Evolutionary conservation across 306 rosid genomes (phyloP).

Genomic region (Ziziphus jujuba): DNA sequence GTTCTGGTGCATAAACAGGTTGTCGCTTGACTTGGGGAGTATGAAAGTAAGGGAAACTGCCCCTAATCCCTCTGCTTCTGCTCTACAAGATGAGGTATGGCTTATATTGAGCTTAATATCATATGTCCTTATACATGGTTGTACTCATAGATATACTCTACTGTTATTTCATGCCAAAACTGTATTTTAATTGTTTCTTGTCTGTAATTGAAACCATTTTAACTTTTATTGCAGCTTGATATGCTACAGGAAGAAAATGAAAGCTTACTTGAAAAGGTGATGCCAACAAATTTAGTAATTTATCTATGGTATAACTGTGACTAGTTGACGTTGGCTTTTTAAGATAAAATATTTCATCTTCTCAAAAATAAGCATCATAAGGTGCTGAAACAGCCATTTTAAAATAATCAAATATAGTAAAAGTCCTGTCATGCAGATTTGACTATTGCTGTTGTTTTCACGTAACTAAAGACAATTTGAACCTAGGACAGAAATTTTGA

Average conservation of each 20-base stretch:
- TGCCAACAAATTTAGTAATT: slow-evolving; percentile 33
- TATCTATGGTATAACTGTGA: slow-evolving; percentile 12
- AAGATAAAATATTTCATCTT: not conserved
- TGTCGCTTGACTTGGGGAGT: slow-evolving; percentile 80
- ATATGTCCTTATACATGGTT: not conserved
- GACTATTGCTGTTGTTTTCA: not conserved
- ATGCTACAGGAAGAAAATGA: slow-evolving; percentile 97
- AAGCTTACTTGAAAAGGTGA: slow-evolving; percentile 82
- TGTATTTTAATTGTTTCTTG: slow-evolving; percentile 15
- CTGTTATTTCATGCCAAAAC: slow-evolving; percentile 9
- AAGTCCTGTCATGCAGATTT: not conserved
- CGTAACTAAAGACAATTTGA: not conserved
- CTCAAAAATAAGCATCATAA: not conserved
- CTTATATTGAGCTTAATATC: not conserved
- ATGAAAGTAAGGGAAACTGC: slow-evolving; percentile 62
- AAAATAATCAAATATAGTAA: slow-evolving; percentile 9
- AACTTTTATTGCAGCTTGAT: slow-evolving; percentile 82
- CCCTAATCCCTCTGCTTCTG: slow-evolving; percentile 48
- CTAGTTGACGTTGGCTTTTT: slow-evolving; percentile 22
- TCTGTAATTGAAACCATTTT: not conserved
- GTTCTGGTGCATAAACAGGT: slow-evolving; percentile 48
- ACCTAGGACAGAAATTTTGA: not conserved
- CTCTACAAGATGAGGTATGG: slow-evolving; percentile 87
- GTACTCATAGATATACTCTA: not conserved
- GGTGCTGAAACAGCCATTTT: slow-evolving; percentile 2